Evolutionary conservation across 176 grass and related monocot genomes (phyloP), one percentile per base, ranked within the genome.

Genomic region (Otatea glauca): DNA sequence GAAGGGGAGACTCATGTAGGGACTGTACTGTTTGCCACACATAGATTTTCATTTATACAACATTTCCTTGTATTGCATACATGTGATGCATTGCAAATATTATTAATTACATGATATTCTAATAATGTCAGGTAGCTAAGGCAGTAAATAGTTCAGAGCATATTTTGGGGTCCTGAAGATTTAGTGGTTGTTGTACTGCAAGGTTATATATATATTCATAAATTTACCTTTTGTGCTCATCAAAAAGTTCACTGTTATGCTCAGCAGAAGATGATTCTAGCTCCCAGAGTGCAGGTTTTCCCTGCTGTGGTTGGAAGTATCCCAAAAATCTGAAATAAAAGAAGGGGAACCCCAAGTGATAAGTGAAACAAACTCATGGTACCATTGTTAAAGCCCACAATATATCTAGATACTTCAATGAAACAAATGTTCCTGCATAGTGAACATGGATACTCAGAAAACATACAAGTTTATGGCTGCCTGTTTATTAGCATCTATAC

Each of bases 381-480:
- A 72, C 9, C 24, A 83, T 4, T 9, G 21, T 20, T 76, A 56
- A 86, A 79, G 1, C 23, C 21, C 50, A 68, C 15, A 76, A 16
- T 23, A 21, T 4, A 41, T 59, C 16, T 62, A 2, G 38, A 54
- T 24, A 43, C n/a, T 73, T 43, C 6, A 81, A 29, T 35, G 21
- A 53, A 80, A 74, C 10, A 64, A 78, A 77, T 21, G 50, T 38
- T 88, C 38, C 44, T 74, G 24, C 58, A 34, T 18, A 68, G 45
- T 44, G 49, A 47, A 71, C 55, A 90, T 59, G 53, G 37, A 66
- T 75, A 61, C 9, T 80, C 3, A 47, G 50, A 86, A 42, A 83
- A 90, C 90, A 18, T 95, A 98, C 95, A 98, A 88, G 80, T 98
- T 98, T 93, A 98, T 98, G 56, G 95, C 92, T 65, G 85, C 89